Evolutionary conservation across 768 basidiomycete genomes (phyloP).

Genomic region (Fistulinella prunicolor): DNA sequence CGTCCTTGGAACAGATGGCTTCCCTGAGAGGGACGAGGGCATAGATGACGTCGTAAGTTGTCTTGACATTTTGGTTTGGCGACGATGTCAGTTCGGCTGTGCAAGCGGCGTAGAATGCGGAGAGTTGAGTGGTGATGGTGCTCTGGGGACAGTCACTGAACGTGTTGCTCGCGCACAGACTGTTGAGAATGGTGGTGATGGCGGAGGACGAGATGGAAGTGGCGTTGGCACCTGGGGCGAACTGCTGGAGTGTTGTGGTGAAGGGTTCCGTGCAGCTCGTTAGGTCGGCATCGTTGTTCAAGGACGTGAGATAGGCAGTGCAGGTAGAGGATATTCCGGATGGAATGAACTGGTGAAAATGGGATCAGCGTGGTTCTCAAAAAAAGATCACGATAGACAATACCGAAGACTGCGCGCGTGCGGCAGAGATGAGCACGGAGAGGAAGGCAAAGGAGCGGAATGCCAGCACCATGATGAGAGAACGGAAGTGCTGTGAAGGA

Average conservation of each 20-base stretch:
- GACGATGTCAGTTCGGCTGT: conserved; percentile 59
- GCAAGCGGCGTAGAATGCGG: conserved; percentile 72
- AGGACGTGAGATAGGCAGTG: conserved; percentile 50
- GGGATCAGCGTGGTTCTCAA: conserved; percentile 6
- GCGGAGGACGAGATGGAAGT: conserved; percentile 39
- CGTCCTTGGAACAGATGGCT: conserved; percentile 77
- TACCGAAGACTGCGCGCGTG: conserved; percentile 50
- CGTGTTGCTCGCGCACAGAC: conserved; percentile 51
- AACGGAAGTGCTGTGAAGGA: conserved; percentile 27
- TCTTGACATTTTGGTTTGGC: conserved; percentile 48
- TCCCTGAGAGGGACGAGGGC: conserved; percentile 56
- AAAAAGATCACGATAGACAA: not conserved
- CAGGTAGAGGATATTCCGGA: conserved; percentile 55
- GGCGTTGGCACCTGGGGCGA: conserved; percentile 43
- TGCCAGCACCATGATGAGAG: conserved; percentile 38
- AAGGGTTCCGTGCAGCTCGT: conserved; percentile 61
- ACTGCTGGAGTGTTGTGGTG: conserved; percentile 55
- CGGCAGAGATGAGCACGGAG: conserved; percentile 49
- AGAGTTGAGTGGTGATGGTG: conserved; percentile 58
- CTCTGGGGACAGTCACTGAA: conserved; percentile 52
- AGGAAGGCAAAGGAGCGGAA: conserved; percentile 54
- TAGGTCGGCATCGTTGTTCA: conserved; percentile 63
- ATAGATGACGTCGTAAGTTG: conserved; percentile 81
- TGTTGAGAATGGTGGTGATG: conserved; percentile 50
- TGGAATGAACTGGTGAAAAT: conserved; percentile 56